Base-by-base conservation (phyloP, 768 basidiomycete genomes). In the Macrolepiota albuminosa region DNA sequence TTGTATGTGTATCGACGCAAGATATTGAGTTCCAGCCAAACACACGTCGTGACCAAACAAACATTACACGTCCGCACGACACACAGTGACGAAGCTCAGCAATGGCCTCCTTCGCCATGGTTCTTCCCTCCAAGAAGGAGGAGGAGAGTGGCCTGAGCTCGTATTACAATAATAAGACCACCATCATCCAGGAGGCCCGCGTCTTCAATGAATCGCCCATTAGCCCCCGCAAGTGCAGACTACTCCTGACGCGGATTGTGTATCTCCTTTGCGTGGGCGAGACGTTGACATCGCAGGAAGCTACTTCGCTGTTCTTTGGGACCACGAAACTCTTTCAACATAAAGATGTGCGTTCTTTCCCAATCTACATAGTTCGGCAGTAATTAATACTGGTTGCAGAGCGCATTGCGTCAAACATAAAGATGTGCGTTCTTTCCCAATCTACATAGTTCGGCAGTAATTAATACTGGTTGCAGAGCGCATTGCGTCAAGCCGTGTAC, bases 161-260 rank as follows among this genome's bases (percentile, higher is more conserved):
- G 55, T 95, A 91, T 74, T 91, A 93, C 73, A 93, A 93, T 77
- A 96, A 98, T 81, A 98, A 98, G 76, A 95, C 93, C 24, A 97
- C 96, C 1, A 90, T 98, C 65, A 91, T 98, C 66, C 97, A 98
- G 74, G 97, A 99, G 74, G 95, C 97, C 61, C 87, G 97, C 65
- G 91, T 95, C 60, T 99, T 99, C 87, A 98, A 99, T 77, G 96
- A 98, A 71, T 97, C 96, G 18, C 97, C 97, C 61, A 95, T 99
- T 76, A 96, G 93, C 71, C 96, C 96, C 21, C 83, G 95, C 71
- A 97, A 95, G 79, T 98, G 96, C 76, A 86, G 96, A 72, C 89
- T 95, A 48, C 85, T 99, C 58, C 85, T 99, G 69, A 98, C 96
- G 47, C 84, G 96, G 70, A 95, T 98, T 67, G 92, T 98, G 46